phyloP scores from a whole-genome alignment of 208 protist species.

The Naegleria lovaniensis region DNA sequence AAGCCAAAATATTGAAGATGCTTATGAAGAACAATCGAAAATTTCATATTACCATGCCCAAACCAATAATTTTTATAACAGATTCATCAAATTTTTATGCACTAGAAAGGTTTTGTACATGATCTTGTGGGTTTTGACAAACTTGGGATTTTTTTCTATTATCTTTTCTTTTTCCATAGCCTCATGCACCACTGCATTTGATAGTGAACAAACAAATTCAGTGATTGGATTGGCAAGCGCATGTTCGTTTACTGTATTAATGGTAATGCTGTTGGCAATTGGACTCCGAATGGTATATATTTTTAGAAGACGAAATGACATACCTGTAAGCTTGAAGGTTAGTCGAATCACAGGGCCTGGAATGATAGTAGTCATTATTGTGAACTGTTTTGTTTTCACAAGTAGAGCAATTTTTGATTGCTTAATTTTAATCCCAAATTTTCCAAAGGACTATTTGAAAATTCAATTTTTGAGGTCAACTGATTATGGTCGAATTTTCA shows the following conservation, averaged over 20 bases:
- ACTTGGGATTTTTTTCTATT: not conserved
- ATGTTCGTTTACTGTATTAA: not conserved
- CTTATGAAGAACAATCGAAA: not conserved
- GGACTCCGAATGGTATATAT: not conserved
- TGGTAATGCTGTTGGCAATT: not conserved
- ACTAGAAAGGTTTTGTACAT: not conserved
- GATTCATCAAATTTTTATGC: not conserved
- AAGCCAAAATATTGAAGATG: not conserved
- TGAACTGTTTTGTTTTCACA: constrained; percentile 3
- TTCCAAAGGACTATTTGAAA: not conserved
- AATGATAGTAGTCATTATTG: not conserved
- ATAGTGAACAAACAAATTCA: not conserved
- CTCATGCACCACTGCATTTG: not conserved
- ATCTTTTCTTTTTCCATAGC: not conserved
- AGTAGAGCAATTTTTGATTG: constrained; percentile 3
- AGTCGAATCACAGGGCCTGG: not conserved
- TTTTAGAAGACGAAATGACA: not conserved
- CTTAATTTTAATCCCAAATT: not conserved
- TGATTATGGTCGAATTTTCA: constrained; percentile 1
- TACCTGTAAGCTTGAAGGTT: not conserved
- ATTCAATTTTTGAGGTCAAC: not conserved
- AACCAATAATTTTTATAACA: not conserved
- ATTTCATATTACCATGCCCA: not conserved
- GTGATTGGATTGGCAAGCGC: not conserved
- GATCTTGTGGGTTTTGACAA: not conserved